Conservation (phyloP, 2,329 filamentous ascomycete species). For the Penicillium sp. region DNA sequence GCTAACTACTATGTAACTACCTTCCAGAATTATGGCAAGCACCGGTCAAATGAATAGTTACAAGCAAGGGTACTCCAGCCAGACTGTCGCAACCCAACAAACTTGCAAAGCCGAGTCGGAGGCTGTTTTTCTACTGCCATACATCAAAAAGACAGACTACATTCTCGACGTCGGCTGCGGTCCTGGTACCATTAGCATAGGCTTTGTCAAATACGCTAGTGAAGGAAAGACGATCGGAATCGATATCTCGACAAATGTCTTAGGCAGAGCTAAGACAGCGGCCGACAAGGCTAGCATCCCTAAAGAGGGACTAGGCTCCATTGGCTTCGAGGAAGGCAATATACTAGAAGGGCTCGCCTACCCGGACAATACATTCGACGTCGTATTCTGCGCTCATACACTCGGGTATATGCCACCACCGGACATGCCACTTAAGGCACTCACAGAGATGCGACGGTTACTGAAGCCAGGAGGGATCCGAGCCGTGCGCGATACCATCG, state of each 20-base stretch:
- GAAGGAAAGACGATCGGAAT: not conserved
- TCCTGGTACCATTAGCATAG: not conserved
- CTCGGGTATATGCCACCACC: not conserved
- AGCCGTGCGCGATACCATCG: not conserved
- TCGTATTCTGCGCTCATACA: not conserved
- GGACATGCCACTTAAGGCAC: not conserved
- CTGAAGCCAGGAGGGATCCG: not conserved
- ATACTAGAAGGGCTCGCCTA: not conserved
- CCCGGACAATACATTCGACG: not conserved
- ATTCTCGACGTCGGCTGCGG: not conserved
- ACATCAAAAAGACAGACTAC: not conserved
- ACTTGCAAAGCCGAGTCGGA: not conserved
- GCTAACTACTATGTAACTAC: not conserved
- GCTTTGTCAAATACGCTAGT: not conserved
- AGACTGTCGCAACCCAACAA: not conserved
- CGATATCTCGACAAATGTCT: not conserved
- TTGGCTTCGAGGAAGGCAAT: not conserved
- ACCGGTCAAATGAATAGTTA: not conserved
- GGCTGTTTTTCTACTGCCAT: not conserved
- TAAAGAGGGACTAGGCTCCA: not conserved
- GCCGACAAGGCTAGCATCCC: not conserved
- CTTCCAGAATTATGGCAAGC: not conserved
- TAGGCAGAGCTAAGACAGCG: not conserved
- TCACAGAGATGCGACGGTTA: not conserved
- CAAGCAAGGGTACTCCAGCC: not conserved